Percentiles rank a stretch among this genome's conserved stretches.
Conservation (phyloP, 768 basidiomycete genomes). For the Neoboletus magnificus region DNA sequence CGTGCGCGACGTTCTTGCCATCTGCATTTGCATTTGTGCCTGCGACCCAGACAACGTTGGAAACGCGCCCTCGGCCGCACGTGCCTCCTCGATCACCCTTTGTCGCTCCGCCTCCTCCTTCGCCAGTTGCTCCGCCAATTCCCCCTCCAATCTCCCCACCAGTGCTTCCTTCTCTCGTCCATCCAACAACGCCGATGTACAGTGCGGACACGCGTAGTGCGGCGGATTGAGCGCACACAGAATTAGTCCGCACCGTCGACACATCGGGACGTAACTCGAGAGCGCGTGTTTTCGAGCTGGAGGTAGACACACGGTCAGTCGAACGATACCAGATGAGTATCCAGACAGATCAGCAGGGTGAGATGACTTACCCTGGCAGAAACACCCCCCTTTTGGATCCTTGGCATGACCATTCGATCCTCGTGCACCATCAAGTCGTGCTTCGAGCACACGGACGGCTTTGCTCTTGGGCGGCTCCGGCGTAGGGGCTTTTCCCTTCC, state of each 20-base stretch:
- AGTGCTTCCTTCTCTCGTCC: slow-evolving; percentile 34
- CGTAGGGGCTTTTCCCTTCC: slow-evolving; percentile 40
- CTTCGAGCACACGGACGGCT: slow-evolving; percentile 47
- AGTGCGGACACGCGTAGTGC: slow-evolving; percentile 53
- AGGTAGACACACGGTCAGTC: neutral
- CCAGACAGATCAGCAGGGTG: neutral
- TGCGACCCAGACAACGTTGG: slow-evolving; percentile 42
- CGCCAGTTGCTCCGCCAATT: slow-evolving; percentile 41
- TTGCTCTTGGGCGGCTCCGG: slow-evolving; percentile 43
- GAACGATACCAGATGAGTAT: neutral
- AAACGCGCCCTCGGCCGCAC: slow-evolving; percentile 56
- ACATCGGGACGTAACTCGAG: slow-evolving; percentile 56
- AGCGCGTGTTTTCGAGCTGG: slow-evolving; percentile 56
- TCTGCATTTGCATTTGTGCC: slow-evolving; percentile 3
- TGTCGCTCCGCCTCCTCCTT: slow-evolving; percentile 50
- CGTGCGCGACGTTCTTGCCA: slow-evolving; percentile 10
- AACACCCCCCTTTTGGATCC: slow-evolving; percentile 66
- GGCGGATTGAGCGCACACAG: slow-evolving; percentile 58
- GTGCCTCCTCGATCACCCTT: slow-evolving; percentile 45
- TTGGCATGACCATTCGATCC: slow-evolving; percentile 34
- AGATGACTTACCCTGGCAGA: slow-evolving; percentile 54
- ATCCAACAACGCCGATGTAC: slow-evolving; percentile 40
- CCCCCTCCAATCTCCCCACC: slow-evolving; percentile 40
- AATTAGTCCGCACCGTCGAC: slow-evolving; percentile 58
- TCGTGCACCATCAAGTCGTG: slow-evolving; percentile 40